These are phyloP conservation scores for Kurtzmaniella quercitrusa DNA, from an alignment of 1,139 yeast species.

Conservation along the genomic window DNA sequence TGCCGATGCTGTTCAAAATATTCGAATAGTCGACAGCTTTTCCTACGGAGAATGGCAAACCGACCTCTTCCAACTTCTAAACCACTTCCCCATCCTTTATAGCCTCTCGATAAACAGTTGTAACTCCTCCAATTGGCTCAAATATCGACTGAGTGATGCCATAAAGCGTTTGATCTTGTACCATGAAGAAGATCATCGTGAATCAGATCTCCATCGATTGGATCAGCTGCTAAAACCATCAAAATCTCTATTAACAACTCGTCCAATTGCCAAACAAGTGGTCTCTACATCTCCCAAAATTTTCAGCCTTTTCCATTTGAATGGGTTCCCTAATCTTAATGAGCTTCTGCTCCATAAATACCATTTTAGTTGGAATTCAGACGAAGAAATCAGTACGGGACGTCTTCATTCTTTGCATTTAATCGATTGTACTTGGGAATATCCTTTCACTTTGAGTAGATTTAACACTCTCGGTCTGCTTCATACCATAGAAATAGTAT, in stretches of 20 bases:
- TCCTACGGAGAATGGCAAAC: constrained; percentile 42
- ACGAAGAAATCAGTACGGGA: constrained; percentile 5
- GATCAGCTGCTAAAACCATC: constrained; percentile 2
- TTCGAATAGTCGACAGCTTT: constrained; percentile 31
- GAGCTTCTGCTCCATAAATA: constrained; percentile 24
- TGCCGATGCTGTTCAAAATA: constrained; percentile 11
- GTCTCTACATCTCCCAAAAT: constrained; percentile 5
- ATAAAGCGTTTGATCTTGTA: constrained; percentile 23
- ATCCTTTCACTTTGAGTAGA: constrained; percentile 33
- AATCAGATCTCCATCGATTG: constrained; percentile 27
- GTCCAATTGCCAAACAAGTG: background rate
- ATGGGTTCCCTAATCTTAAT: constrained; percentile 17
- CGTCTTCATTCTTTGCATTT: constrained; percentile 15
- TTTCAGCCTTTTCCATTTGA: constrained; percentile 18
- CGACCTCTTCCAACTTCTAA: constrained; percentile 22
- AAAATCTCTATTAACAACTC: background rate
- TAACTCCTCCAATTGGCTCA: constrained; percentile 41
- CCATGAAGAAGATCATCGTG: constrained; percentile 20
- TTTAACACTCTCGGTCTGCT: constrained; percentile 27
- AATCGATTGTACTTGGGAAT: constrained; percentile 42
- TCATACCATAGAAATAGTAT: constrained; percentile 20
- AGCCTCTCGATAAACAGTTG: constrained; percentile 27
- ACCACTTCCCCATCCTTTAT: constrained; percentile 20
- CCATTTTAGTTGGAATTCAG: constrained; percentile 30
- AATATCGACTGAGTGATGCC: constrained; percentile 23